Percentiles rank a stretch among this genome's conserved stretches.
phyloP scores from a whole-genome alignment of 345 rosid species.

The Lagerstroemia speciosa region DNA sequence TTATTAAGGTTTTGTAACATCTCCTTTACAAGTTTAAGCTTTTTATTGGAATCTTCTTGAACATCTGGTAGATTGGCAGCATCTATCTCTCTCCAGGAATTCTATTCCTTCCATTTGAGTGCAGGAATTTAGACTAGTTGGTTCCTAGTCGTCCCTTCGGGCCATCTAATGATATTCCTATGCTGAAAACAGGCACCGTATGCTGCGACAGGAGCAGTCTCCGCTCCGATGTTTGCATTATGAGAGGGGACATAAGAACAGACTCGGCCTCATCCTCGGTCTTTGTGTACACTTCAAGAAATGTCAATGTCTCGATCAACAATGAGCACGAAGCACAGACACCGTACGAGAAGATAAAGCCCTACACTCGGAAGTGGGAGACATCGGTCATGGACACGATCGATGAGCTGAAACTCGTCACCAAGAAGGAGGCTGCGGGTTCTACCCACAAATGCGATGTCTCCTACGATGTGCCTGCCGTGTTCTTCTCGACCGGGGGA shows the following conservation, averaged over 20 bases:
- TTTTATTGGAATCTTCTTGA: neutral
- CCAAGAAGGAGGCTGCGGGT: conserved; percentile 18
- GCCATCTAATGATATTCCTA: conserved; percentile 1
- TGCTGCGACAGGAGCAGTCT: conserved; percentile 64
- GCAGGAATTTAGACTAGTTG: no score
- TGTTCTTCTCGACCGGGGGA: conserved; percentile 81
- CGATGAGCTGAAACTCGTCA: conserved; percentile 47
- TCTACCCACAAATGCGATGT: conserved; percentile 39
- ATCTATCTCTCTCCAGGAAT: no score
- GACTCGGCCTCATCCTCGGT: conserved; percentile 56
- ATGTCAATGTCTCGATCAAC: neutral
- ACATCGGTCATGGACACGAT: conserved; percentile 58
- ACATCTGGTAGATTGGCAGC: neutral
- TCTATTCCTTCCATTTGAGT: no score
- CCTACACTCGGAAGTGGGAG: conserved; percentile 91
- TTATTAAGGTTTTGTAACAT: neutral
- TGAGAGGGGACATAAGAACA: conserved; percentile 74
- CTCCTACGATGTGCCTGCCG: conserved; percentile 51
- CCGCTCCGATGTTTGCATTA: conserved; percentile 58
- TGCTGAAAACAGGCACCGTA: conserved; percentile 44
- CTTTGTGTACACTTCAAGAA: conserved; percentile 35
- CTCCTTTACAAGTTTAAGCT: no score
- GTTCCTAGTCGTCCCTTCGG: neutral
- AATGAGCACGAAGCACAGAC: conserved; percentile 6
- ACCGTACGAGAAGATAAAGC: conserved; percentile 51